Percentiles rank a stretch among this genome's conserved stretches.
These are phyloP conservation scores for Phaeosphaeriaceae sp. DNA, from an alignment of 2,329 filamentous ascomycete genomes.

Conservation along the genomic window DNA sequence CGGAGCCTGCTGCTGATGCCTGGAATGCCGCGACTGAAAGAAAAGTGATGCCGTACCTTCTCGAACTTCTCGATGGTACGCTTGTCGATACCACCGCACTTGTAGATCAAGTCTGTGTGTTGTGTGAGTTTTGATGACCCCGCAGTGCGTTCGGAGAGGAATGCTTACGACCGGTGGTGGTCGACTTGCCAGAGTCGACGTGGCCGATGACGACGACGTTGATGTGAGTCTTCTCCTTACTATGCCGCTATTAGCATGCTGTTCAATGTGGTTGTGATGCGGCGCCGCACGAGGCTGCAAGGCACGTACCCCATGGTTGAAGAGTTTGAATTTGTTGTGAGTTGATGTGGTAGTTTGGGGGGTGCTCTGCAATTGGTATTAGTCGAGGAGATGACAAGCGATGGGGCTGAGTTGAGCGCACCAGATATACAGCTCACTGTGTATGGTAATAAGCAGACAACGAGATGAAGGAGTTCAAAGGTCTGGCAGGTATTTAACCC, in stretches of 20 bases:
- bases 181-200: conserved; percentile 99
- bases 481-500: too few relatives aligned
- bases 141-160: conserved; percentile 36
- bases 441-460: conserved; percentile 8
- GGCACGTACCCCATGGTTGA: conserved; percentile 68
- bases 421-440: conserved; percentile 17
- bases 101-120: conserved; percentile 94
- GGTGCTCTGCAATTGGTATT: conserved; percentile 19
- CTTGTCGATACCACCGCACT: conserved; percentile 99
- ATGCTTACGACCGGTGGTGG: conserved; percentile 81
- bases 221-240: conserved; percentile 97
- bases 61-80: conserved; percentile 99
- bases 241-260: conserved; percentile 54
- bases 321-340: conserved; percentile 49
- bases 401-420: neutral
- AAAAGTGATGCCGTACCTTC: conserved; percentile 75
- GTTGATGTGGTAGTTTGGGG: conserved; percentile 45
- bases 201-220: conserved; percentile 98
- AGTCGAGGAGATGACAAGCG: neutral
- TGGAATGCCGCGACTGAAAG: conserved; percentile 15
- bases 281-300: conserved; percentile 20
- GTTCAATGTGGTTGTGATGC: conserved; percentile 8
- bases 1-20: conserved; percentile 25
- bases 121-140: conserved; percentile 41
- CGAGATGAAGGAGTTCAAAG: conserved; percentile 6